Evolutionary conservation across 176 grass and related monocot species (phyloP), one percentile per base, ranked within the genome.

Genomic region (Guadua angustifolia): DNA sequence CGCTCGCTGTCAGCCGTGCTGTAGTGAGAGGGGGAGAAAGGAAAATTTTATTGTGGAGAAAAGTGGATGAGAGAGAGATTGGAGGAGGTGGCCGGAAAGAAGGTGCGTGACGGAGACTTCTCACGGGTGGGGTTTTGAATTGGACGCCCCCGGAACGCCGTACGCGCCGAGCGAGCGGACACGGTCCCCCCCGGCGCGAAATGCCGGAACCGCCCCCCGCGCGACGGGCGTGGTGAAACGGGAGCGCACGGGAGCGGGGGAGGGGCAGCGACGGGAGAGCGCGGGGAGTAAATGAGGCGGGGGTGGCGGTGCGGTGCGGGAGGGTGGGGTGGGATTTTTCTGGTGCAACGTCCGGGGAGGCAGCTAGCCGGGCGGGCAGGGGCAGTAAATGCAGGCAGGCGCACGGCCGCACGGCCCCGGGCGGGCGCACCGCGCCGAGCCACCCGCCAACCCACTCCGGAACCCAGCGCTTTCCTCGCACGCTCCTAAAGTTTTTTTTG

Each of bases 1-100:
- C 24, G 0, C 57, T 89, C 88, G 83, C 78, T 89, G 88, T 84
- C 82, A 80, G 43, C 65, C 83, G 47, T 75, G 82, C 61, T 68
- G 82, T 55, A 46, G 50, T 12, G 18, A 17, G 7, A 3, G 21
- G 47, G 47, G 64, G 33, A 14, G 56, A 9, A 21, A 2, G n/a
- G 15, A 15, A 51, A 60, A 49, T 24, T 16, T 42, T 51, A 32
- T 19, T 7, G 87, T 40, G 60, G 29, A 64, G 49, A 75, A 67
- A 80, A 66, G 24, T 6, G 69, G 51, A 25, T 52, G 71, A 47
- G 72, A 75, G 40, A 50, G 40, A 24, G 6, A 15, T 29, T 29
- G 15, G 22, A 43, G 43, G 82, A 14, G 22, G 60, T 52, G 79
- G 5, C 12, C 14, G 15, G 21, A 58, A 4, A 11, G 16, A 25